A percentile compares a stretch with the other conserved stretches of the same genome.
Evolutionary conservation across 441 rosid species (phyloP).

Genomic region (Cnidoscolus chayamansa): DNA sequence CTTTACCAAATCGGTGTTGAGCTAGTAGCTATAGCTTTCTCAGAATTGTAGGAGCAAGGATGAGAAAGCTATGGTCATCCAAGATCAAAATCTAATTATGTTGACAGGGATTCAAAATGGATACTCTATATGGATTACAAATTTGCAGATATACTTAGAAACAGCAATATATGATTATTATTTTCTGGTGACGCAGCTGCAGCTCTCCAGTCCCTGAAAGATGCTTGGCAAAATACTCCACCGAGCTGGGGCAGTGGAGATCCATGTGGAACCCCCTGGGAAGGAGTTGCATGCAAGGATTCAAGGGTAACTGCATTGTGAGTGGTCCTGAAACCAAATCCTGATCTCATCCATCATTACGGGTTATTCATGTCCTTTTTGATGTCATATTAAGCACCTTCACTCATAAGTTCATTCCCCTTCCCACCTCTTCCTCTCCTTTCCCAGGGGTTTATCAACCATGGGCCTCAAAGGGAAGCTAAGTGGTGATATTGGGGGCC

Average conservation of each 20-base stretch:
- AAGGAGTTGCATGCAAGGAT: conserved; percentile 66
- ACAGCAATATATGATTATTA: neutral
- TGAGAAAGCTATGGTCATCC: neutral
- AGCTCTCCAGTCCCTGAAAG: conserved; percentile 65
- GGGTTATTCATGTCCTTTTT: neutral
- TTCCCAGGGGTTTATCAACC: conserved; percentile 63
- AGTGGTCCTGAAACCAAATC: conserved; percentile 26
- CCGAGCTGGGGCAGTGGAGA: conserved; percentile 69
- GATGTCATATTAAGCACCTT: too few species aligned
- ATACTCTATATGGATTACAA: neutral
- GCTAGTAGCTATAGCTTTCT: too few species aligned
- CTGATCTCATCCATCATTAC: neutral
- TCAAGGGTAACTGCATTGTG: conserved; percentile 77
- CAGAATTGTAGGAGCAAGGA: neutral
- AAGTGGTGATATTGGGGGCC: conserved; percentile 78
- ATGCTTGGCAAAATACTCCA: conserved; percentile 68
- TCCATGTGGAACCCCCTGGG: conserved; percentile 90
- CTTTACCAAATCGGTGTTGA: too few species aligned
- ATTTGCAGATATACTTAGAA: neutral
- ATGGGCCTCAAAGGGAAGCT: conserved; percentile 78
- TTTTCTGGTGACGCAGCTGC: conserved; percentile 43
- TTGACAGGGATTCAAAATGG: too few species aligned
- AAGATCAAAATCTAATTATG: neutral
- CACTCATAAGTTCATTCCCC: too few species aligned
- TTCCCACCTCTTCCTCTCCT: neutral